A percentile compares a stretch with the other conserved stretches of the same genome.
Evolutionary conservation across 306 rosid genomes (phyloP).

Genomic region (Dalbergia cultrata): DNA sequence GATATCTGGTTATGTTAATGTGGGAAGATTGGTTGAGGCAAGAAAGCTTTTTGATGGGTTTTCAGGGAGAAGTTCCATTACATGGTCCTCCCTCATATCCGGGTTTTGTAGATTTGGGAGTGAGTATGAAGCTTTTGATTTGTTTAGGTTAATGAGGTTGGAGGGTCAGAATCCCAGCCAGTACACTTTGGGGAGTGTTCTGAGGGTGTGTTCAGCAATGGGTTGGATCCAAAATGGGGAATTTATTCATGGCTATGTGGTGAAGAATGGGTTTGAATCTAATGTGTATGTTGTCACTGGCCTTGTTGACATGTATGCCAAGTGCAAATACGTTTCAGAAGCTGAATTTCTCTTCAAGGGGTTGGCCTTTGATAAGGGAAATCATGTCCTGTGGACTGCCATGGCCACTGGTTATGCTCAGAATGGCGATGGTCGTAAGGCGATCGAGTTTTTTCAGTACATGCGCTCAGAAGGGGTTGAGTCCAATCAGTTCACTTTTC

Average conservation of each 20-base stretch:
- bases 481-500: slow-evolving; percentile 84
- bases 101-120: slow-evolving; percentile 71
- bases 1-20: slow-evolving; percentile 72
- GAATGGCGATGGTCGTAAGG: slow-evolving; percentile 70
- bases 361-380: slow-evolving; percentile 57
- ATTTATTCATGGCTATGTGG: slow-evolving; percentile 74
- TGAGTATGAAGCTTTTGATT: slow-evolving; percentile 69
- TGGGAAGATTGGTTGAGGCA: slow-evolving; percentile 73
- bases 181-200: slow-evolving; percentile 75
- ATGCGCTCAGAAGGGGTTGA: slow-evolving; percentile 67
- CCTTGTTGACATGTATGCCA: slow-evolving; percentile 91
- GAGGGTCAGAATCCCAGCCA: slow-evolving; percentile 76
- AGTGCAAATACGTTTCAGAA: slow-evolving; percentile 70
- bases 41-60: slow-evolving; percentile 64
- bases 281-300: slow-evolving; percentile 73
- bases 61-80: slow-evolving; percentile 59
- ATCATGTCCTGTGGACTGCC: slow-evolving; percentile 81
- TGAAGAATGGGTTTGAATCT: slow-evolving; percentile 62
- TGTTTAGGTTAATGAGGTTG: slow-evolving; percentile 70
- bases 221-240: slow-evolving; percentile 71
- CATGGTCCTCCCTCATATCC: slow-evolving; percentile 87
- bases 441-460: slow-evolving; percentile 68
- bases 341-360: slow-evolving; percentile 71
- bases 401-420: slow-evolving; percentile 96
- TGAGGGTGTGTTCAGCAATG: slow-evolving; percentile 73